These are phyloP conservation scores for Globisporangium okanoganense DNA, from an alignment of 352 stramenopile species.

Conservation along the genomic window DNA sequence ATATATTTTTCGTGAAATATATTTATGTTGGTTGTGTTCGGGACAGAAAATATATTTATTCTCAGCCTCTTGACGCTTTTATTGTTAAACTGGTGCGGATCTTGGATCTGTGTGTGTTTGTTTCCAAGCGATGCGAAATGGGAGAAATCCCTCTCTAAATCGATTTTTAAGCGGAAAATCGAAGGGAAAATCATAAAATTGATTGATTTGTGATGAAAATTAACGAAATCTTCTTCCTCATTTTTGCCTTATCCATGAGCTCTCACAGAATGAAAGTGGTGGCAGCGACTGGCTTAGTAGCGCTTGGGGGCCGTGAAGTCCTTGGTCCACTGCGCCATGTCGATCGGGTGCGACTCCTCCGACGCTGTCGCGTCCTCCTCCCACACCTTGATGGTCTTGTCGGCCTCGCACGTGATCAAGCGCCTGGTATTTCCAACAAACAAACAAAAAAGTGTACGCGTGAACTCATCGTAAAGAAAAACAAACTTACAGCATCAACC, in stretches of 20 bases:
- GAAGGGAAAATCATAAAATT: not conserved
- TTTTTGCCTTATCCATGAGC: not conserved
- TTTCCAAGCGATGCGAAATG: not conserved
- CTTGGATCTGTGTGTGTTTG: not conserved
- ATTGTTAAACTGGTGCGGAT: conserved; percentile 3
- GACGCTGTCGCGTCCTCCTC: conserved; percentile 94
- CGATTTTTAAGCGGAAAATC: not conserved
- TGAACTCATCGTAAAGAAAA: conserved; percentile 2
- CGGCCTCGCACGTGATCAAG: conserved; percentile 98
- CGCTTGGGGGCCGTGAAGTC: conserved; percentile 81
- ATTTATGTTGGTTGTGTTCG: too few relatives aligned
- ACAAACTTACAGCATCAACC: too few relatives aligned
- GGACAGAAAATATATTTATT: too few relatives aligned
- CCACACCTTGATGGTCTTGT: conserved; percentile 99
- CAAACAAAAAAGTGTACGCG: conserved; percentile 5
- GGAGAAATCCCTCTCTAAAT: not conserved
- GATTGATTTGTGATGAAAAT: not conserved
- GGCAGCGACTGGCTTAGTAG: conserved; percentile 32
- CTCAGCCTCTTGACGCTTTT: too few relatives aligned
- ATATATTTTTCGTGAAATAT: too few relatives aligned
- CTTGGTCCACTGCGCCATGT: conserved; percentile 98
- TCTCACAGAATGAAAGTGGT: not conserved
- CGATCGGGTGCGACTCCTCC: conserved; percentile 96
- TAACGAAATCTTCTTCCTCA: not conserved
- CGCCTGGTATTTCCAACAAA: conserved; percentile 53